Conservation (phyloP, 805 yeast genomes). For the Candida pseudofarinosa region DNA sequence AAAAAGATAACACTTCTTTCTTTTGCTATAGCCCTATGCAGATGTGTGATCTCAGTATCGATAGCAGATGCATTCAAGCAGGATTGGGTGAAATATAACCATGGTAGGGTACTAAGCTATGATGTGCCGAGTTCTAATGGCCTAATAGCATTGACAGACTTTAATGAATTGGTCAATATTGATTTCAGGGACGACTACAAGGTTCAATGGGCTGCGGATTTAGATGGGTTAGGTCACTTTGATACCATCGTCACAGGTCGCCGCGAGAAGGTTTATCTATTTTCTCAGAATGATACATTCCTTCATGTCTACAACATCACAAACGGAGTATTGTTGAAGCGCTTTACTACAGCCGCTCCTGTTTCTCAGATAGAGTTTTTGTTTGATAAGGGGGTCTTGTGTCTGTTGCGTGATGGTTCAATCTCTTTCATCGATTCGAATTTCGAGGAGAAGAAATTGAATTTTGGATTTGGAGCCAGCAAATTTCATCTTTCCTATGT, state of each 20-base stretch:
- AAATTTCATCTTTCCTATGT: constrained; percentile 5
- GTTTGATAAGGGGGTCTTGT: constrained; percentile 12
- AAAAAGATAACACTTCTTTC: background rate
- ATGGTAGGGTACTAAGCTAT: constrained; percentile 31
- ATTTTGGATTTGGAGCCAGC: background rate
- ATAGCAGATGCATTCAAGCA: constrained; percentile 50
- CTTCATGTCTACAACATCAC: background rate
- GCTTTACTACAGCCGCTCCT: constrained; percentile 6
- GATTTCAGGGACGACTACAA: constrained; percentile 3
- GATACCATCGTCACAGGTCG: constrained; percentile 6
- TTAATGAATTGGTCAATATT: constrained; percentile 12
- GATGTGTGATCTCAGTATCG: background rate
- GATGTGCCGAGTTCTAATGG: constrained; percentile 4
- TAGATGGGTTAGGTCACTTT: constrained; percentile 11
- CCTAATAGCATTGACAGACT: constrained; percentile 13
- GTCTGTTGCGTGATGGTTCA: constrained; percentile 10
- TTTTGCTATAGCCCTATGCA: background rate
- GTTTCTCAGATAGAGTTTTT: constrained; percentile 7
- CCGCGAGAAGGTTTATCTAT: constrained; percentile 10
- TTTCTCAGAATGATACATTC: constrained; percentile 6
- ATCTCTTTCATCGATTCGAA: constrained; percentile 6
- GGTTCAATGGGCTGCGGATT: constrained; percentile 16
- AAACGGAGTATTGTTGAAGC: constrained; percentile 10
- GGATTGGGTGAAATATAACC: constrained; percentile 51
- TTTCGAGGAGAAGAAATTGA: background rate